phyloP scores from a whole-genome alignment of 2,329 filamentous ascomycete genomes.

The Byssothecium circinans region DNA sequence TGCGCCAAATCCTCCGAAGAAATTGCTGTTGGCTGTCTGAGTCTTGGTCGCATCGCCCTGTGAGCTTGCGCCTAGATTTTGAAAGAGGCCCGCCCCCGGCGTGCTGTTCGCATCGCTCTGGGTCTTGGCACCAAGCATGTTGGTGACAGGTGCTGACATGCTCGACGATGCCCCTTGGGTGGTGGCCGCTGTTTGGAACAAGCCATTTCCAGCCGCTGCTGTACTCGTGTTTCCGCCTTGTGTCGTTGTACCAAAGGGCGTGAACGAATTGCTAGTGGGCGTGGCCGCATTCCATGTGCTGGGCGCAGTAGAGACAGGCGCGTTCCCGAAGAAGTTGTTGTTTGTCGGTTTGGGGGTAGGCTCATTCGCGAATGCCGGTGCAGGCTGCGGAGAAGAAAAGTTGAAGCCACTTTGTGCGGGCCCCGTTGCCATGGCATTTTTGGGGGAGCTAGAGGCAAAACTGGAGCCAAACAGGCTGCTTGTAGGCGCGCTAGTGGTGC shows the following conservation, averaged over 20 bases:
- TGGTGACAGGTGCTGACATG: neutral
- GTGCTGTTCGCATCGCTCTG: neutral
- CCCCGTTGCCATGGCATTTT: no score
- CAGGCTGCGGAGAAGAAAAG: slow-evolving; percentile 1
- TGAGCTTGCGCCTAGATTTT: neutral
- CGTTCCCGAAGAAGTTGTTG: slow-evolving; percentile 13
- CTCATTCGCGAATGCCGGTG: neutral
- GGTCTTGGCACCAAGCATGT: slow-evolving; percentile 1
- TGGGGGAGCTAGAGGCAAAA: slow-evolving; percentile 14
- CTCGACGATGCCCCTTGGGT: no score
- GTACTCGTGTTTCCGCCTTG: no score
- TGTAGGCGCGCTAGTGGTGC: slow-evolving; percentile 12
- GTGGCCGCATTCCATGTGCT: no score
- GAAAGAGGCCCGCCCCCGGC: neutral
- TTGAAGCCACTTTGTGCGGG: neutral
- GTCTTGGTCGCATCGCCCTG: neutral
- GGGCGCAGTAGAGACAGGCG: slow-evolving; percentile 11
- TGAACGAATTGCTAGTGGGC: neutral
- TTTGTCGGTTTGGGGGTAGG: slow-evolving; percentile 2
- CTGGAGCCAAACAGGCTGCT: slow-evolving; percentile 20
- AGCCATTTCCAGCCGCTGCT: no score
- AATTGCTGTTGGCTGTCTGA: neutral
- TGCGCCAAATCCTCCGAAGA: neutral
- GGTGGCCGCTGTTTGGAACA: no score
- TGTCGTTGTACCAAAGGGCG: slow-evolving; percentile 12